Conservation (phyloP, 257 asterid genomes). For the Nicotiana noctiflora region DNA sequence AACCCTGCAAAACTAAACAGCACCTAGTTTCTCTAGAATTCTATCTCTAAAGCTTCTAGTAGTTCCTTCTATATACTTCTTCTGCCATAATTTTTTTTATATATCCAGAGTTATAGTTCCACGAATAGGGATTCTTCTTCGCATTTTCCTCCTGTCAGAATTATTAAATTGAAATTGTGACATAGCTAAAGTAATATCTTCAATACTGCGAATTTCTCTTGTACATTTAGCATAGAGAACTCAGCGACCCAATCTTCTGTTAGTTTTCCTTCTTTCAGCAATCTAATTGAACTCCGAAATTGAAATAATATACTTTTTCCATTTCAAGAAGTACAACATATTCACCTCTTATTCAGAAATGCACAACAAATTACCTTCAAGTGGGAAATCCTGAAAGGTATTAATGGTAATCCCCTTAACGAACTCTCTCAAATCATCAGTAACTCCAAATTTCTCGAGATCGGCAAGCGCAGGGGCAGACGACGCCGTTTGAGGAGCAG, state of each 20-base stretch:
- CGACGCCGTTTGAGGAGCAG: constrained; percentile 9
- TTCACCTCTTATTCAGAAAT: background rate
- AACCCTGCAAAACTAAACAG: background rate
- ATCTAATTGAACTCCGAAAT: background rate
- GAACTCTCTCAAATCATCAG: constrained; percentile 77
- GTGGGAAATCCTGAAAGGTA: constrained; percentile 84
- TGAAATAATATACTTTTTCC: background rate
- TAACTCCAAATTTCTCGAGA: constrained; percentile 70
- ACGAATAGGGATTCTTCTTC: background rate
- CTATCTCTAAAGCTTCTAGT: background rate
- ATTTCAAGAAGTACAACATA: background rate
- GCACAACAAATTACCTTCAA: constrained; percentile 36
- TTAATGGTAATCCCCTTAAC: constrained; percentile 59
- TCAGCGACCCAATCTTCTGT: background rate
- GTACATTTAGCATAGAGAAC: background rate
- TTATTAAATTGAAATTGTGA: background rate
- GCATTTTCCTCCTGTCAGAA: background rate
- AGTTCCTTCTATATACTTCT: background rate
- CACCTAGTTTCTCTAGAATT: background rate
- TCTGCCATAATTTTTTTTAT: background rate
- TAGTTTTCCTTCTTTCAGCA: background rate
- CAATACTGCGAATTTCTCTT: background rate
- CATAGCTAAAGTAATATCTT: background rate
- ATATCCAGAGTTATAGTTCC: background rate
- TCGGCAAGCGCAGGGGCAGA: constrained; percentile 26